Evolutionary conservation across 768 basidiomycete genomes (phyloP), one percentile per base, ranked within the genome.

Genomic region (Harrya chromipes): DNA sequence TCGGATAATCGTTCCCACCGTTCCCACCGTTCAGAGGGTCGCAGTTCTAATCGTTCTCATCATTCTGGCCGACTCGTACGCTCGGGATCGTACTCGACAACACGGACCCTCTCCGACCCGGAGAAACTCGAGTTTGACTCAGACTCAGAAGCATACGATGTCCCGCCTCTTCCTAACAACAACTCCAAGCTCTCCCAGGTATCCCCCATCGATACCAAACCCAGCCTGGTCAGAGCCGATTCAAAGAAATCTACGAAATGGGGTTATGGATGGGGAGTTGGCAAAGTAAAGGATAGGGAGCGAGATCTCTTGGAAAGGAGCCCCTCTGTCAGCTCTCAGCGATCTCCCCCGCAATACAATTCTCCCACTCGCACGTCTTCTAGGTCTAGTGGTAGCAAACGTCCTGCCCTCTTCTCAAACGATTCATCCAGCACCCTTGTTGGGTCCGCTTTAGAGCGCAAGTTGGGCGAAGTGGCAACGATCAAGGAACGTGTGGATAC

Each of bases 211-310:
- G 36, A 21, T 14, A 44, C 43, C 43, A 69, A 81, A 38, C 36
- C 73, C 2, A 81, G 75, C 58, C 78, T 83, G 4, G 76, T 80
- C 67, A 55, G 67, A 35, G 74, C 74, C 0, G 82, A 83, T 26
- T 79, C 81, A 19, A 84, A 81, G 65, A 80, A 76, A 53, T 76
- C 76, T 4, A 66, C 70, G 11, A 81, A 72, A 61, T 83, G 78
- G 76, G 85, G 85, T n/a, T 87, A 85, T 64, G 84, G 84, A 34
- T 84, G 83, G 81, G 84, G 84, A 0, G 44, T 80, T 34, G 84
- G 84, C 38, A 82, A 74, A 70, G 75, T 74, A 53, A 75, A 74
- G 47, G 73, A 76, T 54, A 69, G 65, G 45, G 79, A 78, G 52
- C 52, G 49, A 42, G 67, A 70, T 2, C 55, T 63, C 66, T 63